Conservation (phyloP, 2,329 filamentous ascomycete species). For the Fusarium fracticaudum region DNA sequence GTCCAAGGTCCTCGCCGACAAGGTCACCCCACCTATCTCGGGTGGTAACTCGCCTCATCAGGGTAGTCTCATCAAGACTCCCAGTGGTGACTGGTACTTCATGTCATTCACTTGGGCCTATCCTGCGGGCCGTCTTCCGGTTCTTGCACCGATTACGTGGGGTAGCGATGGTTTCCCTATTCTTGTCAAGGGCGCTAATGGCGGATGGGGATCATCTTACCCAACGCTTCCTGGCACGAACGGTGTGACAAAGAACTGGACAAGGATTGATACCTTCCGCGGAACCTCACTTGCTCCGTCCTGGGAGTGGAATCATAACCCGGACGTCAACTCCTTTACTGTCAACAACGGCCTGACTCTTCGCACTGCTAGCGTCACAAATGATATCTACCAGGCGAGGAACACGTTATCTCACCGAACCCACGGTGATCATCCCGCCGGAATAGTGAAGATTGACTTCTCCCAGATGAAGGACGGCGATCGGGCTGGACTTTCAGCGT, state of each 20-base stretch:
- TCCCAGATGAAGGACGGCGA: conserved; percentile 61
- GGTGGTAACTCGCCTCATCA: conserved; percentile 62
- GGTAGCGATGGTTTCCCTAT: conserved; percentile 61
- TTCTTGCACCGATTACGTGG: conserved; percentile 65
- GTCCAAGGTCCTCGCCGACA: conserved; percentile 53
- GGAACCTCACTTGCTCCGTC: conserved; percentile 53
- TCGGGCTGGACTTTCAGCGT: conserved; percentile 59
- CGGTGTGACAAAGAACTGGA: conserved; percentile 35
- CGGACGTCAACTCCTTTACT: conserved; percentile 57
- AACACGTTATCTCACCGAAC: conserved; percentile 61
- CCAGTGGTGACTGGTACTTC: conserved; percentile 65
- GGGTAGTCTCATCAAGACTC: conserved; percentile 63
- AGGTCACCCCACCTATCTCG: conserved; percentile 54
- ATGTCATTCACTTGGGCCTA: conserved; percentile 66
- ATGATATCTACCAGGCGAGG: conserved; percentile 58
- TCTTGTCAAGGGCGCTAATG: conserved; percentile 52
- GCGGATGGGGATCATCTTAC: conserved; percentile 60
- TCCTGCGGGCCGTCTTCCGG: conserved; percentile 65
- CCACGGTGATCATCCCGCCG: conserved; percentile 55
- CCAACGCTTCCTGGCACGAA: conserved; percentile 42
- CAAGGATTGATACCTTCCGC: conserved; percentile 57
- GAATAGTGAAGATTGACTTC: conserved; percentile 61
- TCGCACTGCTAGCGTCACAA: conserved; percentile 60
- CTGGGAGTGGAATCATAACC: conserved; percentile 73
- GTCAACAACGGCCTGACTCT: conserved; percentile 58